Evolutionary conservation across 805 yeast species (phyloP), one percentile per base, ranked within the genome.

Genomic region (Debaryomyces castellii): DNA sequence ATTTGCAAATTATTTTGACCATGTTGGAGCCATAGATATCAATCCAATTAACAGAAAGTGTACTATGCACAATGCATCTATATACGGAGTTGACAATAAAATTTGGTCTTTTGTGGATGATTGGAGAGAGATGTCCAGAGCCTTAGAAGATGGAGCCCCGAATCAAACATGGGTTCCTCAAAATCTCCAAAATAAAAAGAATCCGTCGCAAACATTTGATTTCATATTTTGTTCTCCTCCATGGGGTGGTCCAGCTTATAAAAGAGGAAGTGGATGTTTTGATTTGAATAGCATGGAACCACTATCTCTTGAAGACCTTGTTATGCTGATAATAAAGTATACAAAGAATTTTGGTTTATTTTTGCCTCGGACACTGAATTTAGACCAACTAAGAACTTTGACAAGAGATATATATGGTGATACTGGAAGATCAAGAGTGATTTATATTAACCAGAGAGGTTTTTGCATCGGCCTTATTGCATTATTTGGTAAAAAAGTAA

Each of bases 191-290:
- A 39, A 54, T 48, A 47, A 40, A 22, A 34, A 52, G 32, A 16
- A 39, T 42, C 41, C 58, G n/a, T 9, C 41, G 0, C 49, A 47
- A 20, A 59, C 63, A 10, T 73, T 78, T 32, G 86, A 81, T 52
- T 69, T 83, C 41, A 72, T 81, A 8, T 87, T 85, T 64, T 76
- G 81, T n/a, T 85, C 92, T 1, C 95, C 95, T 1, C 95, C 95
- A 0, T 88, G 95, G 96, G 95, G 94, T 27, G 96, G 96, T 0
- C 86, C 89, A 0, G 59, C 64, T 2, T 88, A 87, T 60, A 64
- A 67, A 40, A 54, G 62, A 20, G 51, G 63, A n/a, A 59, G 60
- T 0, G 50, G 52, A 2, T 45, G 44, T 2, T 84, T 76, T 60
- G 82, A 83, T 51, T 60, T 84, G 18, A 63, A 65, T 32, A 48